Evolutionary conservation across 2,329 filamentous ascomycete genomes (phyloP).

Genomic region (Xenosphaeropsis pyriputrescens): DNA sequence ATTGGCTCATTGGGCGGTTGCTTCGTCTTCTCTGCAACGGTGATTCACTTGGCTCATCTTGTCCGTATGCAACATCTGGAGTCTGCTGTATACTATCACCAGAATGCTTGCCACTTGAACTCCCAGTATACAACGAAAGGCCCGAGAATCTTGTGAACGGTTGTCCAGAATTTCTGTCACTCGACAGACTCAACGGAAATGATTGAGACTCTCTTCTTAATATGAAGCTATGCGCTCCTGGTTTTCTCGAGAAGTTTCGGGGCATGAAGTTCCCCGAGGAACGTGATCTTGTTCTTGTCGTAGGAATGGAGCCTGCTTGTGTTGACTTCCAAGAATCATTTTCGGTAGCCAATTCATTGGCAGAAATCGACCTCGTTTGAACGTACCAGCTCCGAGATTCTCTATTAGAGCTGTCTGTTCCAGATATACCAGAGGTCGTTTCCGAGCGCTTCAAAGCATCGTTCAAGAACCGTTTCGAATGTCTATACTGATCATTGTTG

Average conservation of each 20-base stretch:
- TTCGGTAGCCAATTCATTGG: constrained; percentile 8
- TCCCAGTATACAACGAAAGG: too few species aligned
- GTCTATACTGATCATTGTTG: constrained; percentile 2
- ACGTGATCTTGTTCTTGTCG: constrained; percentile 7
- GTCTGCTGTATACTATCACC: constrained; percentile 1
- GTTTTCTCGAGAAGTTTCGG: constrained; percentile 12
- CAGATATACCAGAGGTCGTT: constrained; percentile 5
- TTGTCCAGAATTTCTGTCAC: too few species aligned
- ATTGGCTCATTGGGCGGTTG: constrained; percentile 5
- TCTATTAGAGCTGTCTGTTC: constrained; percentile 4
- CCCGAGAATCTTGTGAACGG: too few species aligned
- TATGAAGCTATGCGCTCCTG: too few species aligned
- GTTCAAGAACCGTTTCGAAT: constrained; percentile 1
- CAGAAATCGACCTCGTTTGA: constrained; percentile 10
- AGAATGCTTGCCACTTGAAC: too few species aligned
- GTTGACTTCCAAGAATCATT: constrained; percentile 13
- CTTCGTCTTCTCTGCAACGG: not conserved
- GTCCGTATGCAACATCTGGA: constrained; percentile 1
- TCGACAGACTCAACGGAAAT: constrained; percentile 1
- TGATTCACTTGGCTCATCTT: not conserved
- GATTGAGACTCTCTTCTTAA: constrained; percentile 6
- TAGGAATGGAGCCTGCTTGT: constrained; percentile 9
- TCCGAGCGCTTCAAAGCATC: constrained; percentile 6
- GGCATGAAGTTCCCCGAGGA: constrained; percentile 6
- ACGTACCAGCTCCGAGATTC: constrained; percentile 4